Evolutionary conservation across 2,329 filamentous ascomycete genomes (phyloP), one percentile per base, ranked within the genome.

Genomic region (Amauroascus verrucosus): DNA sequence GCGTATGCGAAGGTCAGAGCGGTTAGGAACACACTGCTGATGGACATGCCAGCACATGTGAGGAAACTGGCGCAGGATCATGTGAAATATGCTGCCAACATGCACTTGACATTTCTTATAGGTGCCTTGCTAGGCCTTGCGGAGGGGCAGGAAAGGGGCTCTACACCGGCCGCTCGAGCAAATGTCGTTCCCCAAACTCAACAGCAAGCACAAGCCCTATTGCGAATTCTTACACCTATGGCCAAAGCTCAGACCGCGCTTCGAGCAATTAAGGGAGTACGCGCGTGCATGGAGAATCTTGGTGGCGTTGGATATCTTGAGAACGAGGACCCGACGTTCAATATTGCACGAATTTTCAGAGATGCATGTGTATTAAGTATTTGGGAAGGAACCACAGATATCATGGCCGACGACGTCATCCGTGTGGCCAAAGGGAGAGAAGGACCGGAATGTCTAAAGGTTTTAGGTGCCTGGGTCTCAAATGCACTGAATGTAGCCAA

Each of bases 341-440:
- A 87, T 62, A 69, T 87, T 1, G 76, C 83, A 0, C 75, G 82
- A 13, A 68, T 86, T 1, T 84, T 80, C 61, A 77, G 85, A 4
- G 84, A 87, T 61, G 76, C 76, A 7, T 72, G 73, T 28, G 83
- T 86, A 2, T 69, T 80, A 48, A 75, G 78, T 13, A 86, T 87
- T 48, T 85, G 82, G 81, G 82, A 85, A 65, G 82, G 84, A 2
- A 87, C 84, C 0, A 85, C 83, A 0, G 82, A 85, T 61, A 80
- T 88, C 18, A 74, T 87, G 57, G 78, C 79, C 8, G 71, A 72
- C 16, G 75, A 77, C 57, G 62, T 74, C 1, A 66, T 75, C 26
- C 64, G 73, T 3, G 70, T 75, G 2, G 57, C 75, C 6, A 70
- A 69, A 53, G 60, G 56, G 59, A 62, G 20, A 56, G 48, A 35